Evolutionary conservation across 805 yeast species (phyloP).

Genomic region (Metschnikowia anglica): DNA sequence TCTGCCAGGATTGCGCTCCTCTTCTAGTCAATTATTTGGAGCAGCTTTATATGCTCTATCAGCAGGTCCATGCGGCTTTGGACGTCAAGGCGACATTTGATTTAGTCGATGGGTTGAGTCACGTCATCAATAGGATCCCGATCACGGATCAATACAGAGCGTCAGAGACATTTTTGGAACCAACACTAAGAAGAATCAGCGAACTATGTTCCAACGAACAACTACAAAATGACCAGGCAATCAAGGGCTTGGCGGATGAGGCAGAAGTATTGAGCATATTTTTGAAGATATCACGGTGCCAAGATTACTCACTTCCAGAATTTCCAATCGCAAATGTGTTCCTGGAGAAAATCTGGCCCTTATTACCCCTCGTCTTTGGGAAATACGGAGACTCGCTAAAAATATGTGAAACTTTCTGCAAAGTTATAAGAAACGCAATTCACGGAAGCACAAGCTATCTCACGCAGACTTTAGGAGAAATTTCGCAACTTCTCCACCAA

Average conservation of each 20-base stretch:
- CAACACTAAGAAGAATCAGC: constrained; percentile 53
- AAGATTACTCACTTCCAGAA: constrained; percentile 32
- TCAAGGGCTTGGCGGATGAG: constrained; percentile 54
- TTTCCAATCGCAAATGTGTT: constrained; percentile 56
- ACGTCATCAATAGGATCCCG: constrained; percentile 66
- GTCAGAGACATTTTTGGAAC: constrained; percentile 62
- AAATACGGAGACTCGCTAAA: constrained; percentile 58
- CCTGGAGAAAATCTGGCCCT: constrained; percentile 59
- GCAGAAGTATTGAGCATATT: constrained; percentile 67
- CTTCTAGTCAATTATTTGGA: constrained; percentile 65
- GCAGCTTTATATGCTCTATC: constrained; percentile 74
- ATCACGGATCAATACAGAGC: constrained; percentile 52
- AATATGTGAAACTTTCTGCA: constrained; percentile 73
- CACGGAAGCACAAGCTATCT: constrained; percentile 60
- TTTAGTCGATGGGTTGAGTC: constrained; percentile 86
- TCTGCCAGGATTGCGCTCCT: constrained; percentile 85
- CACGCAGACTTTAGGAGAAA: constrained; percentile 56
- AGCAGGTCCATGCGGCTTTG: constrained; percentile 47
- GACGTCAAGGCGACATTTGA: constrained; percentile 73
- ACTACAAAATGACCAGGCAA: constrained; percentile 26
- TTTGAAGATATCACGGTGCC: constrained; percentile 55
- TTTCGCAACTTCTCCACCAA: constrained; percentile 63
- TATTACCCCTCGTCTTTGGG: constrained; percentile 46
- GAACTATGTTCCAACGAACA: constrained; percentile 19
- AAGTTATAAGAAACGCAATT: constrained; percentile 63